phyloP scores from a whole-genome alignment of 2,329 filamentous ascomycete species.

The Aspergillus pseudotamarii region DNA sequence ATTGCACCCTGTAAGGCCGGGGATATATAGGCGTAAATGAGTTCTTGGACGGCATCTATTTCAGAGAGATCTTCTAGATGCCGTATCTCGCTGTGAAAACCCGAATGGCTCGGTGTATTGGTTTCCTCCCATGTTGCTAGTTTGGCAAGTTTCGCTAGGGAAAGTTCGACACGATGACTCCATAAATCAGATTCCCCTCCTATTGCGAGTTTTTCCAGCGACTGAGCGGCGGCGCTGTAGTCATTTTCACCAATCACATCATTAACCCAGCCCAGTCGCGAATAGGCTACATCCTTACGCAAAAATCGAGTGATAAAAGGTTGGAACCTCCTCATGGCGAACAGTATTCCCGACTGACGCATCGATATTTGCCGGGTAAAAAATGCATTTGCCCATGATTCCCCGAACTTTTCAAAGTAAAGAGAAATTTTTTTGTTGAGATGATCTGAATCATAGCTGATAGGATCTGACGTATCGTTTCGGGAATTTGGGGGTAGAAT shows the following conservation, averaged over 20 bases:
- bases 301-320: constrained; percentile 77
- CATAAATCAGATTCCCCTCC: constrained; percentile 77
- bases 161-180: constrained; percentile 92
- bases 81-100: constrained; percentile 49
- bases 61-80: constrained; percentile 66
- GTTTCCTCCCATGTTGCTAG: constrained; percentile 62
- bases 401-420: constrained; percentile 56
- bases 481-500: constrained; percentile 18
- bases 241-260: constrained; percentile 78
- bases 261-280: constrained; percentile 92
- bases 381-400: constrained; percentile 65
- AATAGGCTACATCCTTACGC: constrained; percentile 69
- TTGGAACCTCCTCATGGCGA: constrained; percentile 71
- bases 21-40: constrained; percentile 70
- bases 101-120: constrained; percentile 28
- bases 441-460: constrained; percentile 34
- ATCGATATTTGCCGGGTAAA: constrained; percentile 76
- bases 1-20: constrained; percentile 71
- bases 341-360: constrained; percentile 66
- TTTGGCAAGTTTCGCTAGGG: constrained; percentile 78
- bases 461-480: constrained; percentile 15
- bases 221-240: constrained; percentile 71
- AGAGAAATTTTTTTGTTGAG: constrained; percentile 43
- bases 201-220: constrained; percentile 70
- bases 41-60: constrained; percentile 77